Evolutionary conservation across 2,329 filamentous ascomycete genomes (phyloP).

Genomic region (Chaetomiaceae sp.): DNA sequence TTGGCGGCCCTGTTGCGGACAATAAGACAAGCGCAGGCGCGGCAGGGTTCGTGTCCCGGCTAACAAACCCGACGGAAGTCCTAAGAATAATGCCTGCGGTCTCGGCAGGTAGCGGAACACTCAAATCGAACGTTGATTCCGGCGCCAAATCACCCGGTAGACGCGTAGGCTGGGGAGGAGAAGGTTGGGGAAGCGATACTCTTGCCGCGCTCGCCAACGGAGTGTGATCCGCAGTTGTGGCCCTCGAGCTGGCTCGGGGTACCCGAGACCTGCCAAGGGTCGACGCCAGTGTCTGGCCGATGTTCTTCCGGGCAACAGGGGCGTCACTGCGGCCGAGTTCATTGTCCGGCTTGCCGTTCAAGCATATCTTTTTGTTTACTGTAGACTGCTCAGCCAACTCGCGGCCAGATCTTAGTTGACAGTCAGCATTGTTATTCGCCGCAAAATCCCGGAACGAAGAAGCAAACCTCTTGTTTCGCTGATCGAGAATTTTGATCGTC

Average conservation of each 20-base stretch:
- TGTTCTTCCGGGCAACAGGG: too few relatives aligned
- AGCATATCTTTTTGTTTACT: not conserved
- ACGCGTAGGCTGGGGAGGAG: too few relatives aligned
- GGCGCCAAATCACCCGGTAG: too few relatives aligned
- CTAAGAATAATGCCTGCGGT: not conserved
- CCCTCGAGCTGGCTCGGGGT: not conserved
- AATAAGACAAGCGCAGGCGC: conserved; percentile 7
- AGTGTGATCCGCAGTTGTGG: not conserved
- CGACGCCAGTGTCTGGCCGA: not conserved
- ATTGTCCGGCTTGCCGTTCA: not conserved
- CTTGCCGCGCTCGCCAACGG: not conserved
- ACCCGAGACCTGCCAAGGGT: not conserved
- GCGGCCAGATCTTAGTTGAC: not conserved
- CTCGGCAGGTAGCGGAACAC: not conserved
- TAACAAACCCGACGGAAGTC: not conserved
- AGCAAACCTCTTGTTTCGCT: conserved; percentile 7
- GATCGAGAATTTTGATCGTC: conserved; percentile 6
- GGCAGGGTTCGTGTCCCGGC: not conserved
- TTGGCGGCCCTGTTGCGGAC: conserved; percentile 1
- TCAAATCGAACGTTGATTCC: not conserved
- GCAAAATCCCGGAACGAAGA: not conserved
- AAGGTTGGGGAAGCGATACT: not conserved
- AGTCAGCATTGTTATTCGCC: not conserved
- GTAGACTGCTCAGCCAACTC: not conserved
- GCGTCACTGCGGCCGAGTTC: not conserved